phyloP scores from a whole-genome alignment of 2,329 filamentous ascomycete genomes.

The Elsinoe necatrix region DNA sequence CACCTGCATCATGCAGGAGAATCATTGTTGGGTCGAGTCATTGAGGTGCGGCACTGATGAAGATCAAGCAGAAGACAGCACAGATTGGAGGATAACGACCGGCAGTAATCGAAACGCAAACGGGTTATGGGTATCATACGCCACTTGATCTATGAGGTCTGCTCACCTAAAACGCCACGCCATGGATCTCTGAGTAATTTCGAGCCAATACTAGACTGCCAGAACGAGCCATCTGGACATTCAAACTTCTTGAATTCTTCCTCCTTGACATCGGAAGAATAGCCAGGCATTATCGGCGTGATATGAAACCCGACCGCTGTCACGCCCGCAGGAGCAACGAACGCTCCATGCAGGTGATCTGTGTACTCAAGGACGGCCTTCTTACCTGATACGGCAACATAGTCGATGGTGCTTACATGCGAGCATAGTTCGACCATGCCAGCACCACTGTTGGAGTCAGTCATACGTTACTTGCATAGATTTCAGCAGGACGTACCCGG shows the following conservation, averaged over 20 bases:
- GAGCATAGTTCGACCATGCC: slow-evolving; percentile 89
- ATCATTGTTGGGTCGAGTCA: neutral
- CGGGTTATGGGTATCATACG: too few species aligned
- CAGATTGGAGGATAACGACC: neutral
- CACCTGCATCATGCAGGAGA: neutral
- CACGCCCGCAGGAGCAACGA: slow-evolving; percentile 70
- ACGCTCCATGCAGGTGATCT: slow-evolving; percentile 89
- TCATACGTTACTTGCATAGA: neutral
- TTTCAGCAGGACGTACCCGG: neutral
- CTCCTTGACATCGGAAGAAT: slow-evolving; percentile 88
- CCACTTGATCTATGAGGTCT: neutral
- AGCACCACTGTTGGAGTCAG: slow-evolving; percentile 56
- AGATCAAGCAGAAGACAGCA: neutral
- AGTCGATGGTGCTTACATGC: slow-evolving; percentile 85
- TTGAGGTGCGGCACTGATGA: too few species aligned
- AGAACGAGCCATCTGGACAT: slow-evolving; percentile 45
- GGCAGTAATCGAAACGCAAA: too few species aligned
- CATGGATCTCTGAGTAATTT: neutral
- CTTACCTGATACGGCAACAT: slow-evolving; percentile 79
- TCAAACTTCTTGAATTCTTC: slow-evolving; percentile 73
- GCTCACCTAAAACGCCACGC: neutral
- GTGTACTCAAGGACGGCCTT: slow-evolving; percentile 80
- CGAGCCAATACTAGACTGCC: neutral
- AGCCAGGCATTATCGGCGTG: slow-evolving; percentile 73
- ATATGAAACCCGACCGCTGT: slow-evolving; percentile 72